phyloP scores from a whole-genome alignment of 305 asterid genomes.

The Ajuga reptans region DNA sequence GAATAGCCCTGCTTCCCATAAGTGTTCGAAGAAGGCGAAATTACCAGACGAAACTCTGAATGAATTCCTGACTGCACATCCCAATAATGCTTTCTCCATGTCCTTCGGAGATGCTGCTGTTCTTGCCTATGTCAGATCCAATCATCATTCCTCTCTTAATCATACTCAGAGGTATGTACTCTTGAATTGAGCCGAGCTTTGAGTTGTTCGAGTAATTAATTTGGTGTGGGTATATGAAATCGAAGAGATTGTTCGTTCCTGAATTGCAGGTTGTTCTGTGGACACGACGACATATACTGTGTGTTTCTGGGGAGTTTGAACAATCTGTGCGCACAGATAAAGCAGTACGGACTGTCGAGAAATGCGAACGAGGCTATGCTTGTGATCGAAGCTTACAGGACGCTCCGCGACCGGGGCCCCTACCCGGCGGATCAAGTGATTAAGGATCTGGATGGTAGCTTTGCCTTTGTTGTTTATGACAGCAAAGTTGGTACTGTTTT shows the following conservation, averaged over 20 bases:
- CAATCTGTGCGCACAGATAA: constrained; percentile 56
- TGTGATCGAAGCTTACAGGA: constrained; percentile 68
- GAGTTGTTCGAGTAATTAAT: too few species aligned
- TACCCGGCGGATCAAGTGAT: constrained; percentile 82
- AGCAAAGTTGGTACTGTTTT: constrained; percentile 58
- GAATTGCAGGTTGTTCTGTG: constrained; percentile 54
- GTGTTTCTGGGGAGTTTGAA: constrained; percentile 66
- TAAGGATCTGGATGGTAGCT: constrained; percentile 74
- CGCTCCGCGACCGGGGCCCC: constrained; percentile 77
- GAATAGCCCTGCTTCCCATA: constrained; percentile 51
- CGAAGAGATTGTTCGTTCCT: too few species aligned
- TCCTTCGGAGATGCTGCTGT: constrained; percentile 58
- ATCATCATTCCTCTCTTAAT: constrained; percentile 19
- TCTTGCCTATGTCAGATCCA: constrained; percentile 49
- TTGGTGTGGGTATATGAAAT: too few species aligned
- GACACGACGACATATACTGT: constrained; percentile 61
- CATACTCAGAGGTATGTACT: constrained; percentile 35
- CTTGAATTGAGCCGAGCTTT: too few species aligned
- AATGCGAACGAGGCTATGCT: constrained; percentile 67
- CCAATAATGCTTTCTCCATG: constrained; percentile 40
- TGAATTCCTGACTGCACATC: constrained; percentile 40
- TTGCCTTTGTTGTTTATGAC: constrained; percentile 74
- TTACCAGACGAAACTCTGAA: constrained; percentile 49
- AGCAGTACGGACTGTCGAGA: constrained; percentile 61
- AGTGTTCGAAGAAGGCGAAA: constrained; percentile 32